A percentile compares a stretch with the other conserved stretches of the same genome.
Conservation (phyloP, 2,329 filamentous ascomycete genomes). For the Cyphellophora europaea region DNA sequence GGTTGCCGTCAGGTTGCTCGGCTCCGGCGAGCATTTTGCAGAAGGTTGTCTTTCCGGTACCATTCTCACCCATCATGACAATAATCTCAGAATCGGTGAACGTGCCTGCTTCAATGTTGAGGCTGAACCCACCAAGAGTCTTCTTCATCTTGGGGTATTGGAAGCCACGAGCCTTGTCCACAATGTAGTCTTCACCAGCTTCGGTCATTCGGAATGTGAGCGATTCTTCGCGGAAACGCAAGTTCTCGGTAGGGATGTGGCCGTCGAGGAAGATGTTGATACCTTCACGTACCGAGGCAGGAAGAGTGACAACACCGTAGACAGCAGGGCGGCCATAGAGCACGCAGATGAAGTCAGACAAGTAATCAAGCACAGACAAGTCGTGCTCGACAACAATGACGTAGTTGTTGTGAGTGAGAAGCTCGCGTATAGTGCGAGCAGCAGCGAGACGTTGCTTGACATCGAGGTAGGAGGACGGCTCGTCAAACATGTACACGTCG, state of each 20-base stretch:
- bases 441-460: conserved; percentile 97
- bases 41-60: conserved; percentile 98
- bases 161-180: conserved; percentile 78
- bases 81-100: conserved; percentile 99
- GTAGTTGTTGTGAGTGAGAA: conserved; percentile 82
- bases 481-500: conserved; percentile 99
- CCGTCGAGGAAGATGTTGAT: conserved; percentile 99
- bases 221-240: conserved; percentile 96
- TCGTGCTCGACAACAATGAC: conserved; percentile 99
- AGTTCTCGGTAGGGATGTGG: conserved; percentile 94
- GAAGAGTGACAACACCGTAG: conserved; percentile 95
- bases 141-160: conserved; percentile 86
- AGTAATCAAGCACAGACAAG: conserved; percentile 94
- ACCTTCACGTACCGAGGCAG: conserved; percentile 91
- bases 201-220: conserved; percentile 92
- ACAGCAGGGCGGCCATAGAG: conserved; percentile 92
- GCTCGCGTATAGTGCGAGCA: conserved; percentile 81
- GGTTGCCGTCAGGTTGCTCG: conserved; percentile 75
- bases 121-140: conserved; percentile 79
- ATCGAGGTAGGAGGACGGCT: conserved; percentile 97
- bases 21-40: conserved; percentile 91
- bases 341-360: conserved; percentile 96
- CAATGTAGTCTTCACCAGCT: conserved; percentile 75
- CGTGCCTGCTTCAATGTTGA: conserved; percentile 68
- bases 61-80: conserved; percentile 99